These are phyloP conservation scores for Tuber umbilicatum DNA, from an alignment of 495 filamentous ascomycete species.

Conservation along the genomic window DNA sequence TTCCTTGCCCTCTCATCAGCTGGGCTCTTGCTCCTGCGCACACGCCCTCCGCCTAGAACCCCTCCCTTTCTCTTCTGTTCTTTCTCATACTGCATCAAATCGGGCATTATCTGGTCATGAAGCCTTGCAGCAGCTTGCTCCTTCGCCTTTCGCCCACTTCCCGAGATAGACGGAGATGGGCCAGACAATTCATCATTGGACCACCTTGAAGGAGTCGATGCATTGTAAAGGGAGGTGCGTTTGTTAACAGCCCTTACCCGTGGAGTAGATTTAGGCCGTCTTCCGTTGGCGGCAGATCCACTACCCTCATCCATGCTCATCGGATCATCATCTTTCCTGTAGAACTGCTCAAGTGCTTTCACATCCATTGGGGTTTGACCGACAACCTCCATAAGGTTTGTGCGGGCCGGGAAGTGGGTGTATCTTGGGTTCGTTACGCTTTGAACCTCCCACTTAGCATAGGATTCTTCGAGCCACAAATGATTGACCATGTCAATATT, in stretches of 20 bases:
- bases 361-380: constrained; percentile 71
- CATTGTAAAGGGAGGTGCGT: not conserved
- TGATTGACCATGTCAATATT: constrained; percentile 84
- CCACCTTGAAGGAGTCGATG: constrained; percentile 28
- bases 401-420: constrained; percentile 72
- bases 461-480: constrained; percentile 96
- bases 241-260: not conserved
- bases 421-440: constrained; percentile 63
- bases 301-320: constrained; percentile 10
- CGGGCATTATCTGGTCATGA: constrained; percentile 62
- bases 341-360: constrained; percentile 51
- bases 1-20: constrained; percentile 44
- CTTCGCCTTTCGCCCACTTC: constrained; percentile 74
- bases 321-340: constrained; percentile 10
- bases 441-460: constrained; percentile 72
- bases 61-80: constrained; percentile 85
- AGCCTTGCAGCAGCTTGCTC: constrained; percentile 68
- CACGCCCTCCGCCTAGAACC: constrained; percentile 65
- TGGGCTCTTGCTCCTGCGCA: constrained; percentile 50
- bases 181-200: constrained; percentile 43
- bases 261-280: not conserved
- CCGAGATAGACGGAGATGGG: constrained; percentile 62
- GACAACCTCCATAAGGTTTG: constrained; percentile 86
- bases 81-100: constrained; percentile 86
- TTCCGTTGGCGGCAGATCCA: not conserved